phyloP scores from a whole-genome alignment of 2,329 filamentous ascomycete species.

The Calycina marina region DNA sequence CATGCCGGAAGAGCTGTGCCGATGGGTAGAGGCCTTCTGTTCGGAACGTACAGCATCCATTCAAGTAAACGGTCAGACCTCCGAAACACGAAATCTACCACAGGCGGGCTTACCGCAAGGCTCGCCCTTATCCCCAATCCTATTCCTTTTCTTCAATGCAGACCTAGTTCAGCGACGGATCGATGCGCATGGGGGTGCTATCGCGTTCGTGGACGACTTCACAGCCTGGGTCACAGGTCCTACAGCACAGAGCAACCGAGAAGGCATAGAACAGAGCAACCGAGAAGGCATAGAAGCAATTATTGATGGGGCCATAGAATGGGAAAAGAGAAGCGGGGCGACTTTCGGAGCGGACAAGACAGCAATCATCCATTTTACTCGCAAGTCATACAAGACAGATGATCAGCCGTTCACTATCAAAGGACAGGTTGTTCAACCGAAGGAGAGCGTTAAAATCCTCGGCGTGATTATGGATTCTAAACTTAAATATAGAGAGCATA shows the following conservation, averaged over 20 bases:
- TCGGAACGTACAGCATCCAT: constrained; percentile 1
- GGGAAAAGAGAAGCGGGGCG: too few species aligned
- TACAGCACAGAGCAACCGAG: too few species aligned
- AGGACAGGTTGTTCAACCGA: background rate
- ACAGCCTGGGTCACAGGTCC: too few species aligned
- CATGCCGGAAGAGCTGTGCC: background rate
- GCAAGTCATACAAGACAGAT: background rate
- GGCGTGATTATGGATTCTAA: background rate
- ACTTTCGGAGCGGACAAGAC: too few species aligned
- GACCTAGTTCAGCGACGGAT: constrained; percentile 15
- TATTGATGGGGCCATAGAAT: too few species aligned
- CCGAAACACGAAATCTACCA: constrained; percentile 8
- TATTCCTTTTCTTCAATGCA: constrained; percentile 23
- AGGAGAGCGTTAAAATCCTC: background rate
- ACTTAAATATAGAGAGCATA: background rate
- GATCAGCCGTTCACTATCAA: background rate
- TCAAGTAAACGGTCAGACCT: background rate
- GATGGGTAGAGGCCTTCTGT: background rate
- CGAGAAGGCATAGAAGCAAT: too few species aligned
- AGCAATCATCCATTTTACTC: too few species aligned
- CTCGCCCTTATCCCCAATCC: constrained; percentile 24
- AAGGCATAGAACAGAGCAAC: too few species aligned
- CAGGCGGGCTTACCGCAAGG: too few species aligned
- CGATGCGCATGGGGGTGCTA: constrained; percentile 16
- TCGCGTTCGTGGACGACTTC: too few species aligned